These are phyloP conservation scores for Pontederia crassipes DNA, from an alignment of 176 grass and related monocot species.

Conservation along the genomic window DNA sequence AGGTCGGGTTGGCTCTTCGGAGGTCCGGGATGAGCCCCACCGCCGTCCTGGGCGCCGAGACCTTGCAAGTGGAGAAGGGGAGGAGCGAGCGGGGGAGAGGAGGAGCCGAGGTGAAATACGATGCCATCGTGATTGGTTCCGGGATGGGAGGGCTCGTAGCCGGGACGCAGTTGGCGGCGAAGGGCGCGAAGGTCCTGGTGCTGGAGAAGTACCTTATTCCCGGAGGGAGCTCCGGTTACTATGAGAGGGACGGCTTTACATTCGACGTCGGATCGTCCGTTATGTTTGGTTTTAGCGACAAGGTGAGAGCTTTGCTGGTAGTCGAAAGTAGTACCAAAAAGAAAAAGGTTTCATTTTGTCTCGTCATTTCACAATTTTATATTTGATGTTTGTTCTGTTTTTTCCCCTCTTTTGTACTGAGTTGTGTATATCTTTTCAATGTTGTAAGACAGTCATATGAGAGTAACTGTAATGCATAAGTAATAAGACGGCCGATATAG, in stretches of 20 bases:
- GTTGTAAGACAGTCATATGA: no score
- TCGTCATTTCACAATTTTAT: no score
- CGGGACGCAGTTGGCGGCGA: constrained; percentile 68
- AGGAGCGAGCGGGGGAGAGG: background rate
- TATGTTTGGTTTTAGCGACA: constrained; percentile 94
- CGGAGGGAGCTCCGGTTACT: constrained; percentile 83
- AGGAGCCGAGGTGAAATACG: constrained; percentile 20
- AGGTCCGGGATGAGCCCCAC: background rate
- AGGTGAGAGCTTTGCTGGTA: constrained; percentile 25
- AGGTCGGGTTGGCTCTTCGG: background rate
- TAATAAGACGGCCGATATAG: no score
- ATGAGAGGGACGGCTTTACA: constrained; percentile 70
- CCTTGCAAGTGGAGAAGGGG: background rate
- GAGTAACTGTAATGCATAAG: no score
- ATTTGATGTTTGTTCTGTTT: no score
- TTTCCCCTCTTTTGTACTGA: no score
- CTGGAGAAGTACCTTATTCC: constrained; percentile 93
- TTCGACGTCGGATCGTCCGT: constrained; percentile 90
- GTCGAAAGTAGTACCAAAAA: background rate
- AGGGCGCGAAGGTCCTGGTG: constrained; percentile 76
- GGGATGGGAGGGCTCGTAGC: constrained; percentile 86
- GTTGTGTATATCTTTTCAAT: no score
- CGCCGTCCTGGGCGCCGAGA: constrained; percentile 23
- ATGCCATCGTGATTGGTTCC: constrained; percentile 74
- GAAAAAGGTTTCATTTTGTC: background rate